Conservation (phyloP, 768 basidiomycete genomes). For the Boletus rubroflammeus region DNA sequence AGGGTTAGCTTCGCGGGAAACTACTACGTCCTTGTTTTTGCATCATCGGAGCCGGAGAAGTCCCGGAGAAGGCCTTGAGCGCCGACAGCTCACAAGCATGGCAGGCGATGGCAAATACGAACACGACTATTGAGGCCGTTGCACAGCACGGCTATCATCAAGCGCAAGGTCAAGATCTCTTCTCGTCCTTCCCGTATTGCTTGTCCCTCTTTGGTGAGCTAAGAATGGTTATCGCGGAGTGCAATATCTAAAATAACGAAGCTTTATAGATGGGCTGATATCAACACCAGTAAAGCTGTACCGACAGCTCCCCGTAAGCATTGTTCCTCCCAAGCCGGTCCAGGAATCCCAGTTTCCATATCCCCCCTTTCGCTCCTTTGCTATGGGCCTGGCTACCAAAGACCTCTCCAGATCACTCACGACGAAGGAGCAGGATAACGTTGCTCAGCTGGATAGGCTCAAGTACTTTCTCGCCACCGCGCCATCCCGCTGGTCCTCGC, state of each 20-base stretch:
- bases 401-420: constrained; percentile 49
- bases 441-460: constrained; percentile 76
- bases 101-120: constrained; percentile 24
- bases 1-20: constrained; percentile 27
- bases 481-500: constrained; percentile 64
- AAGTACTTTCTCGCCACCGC: constrained; percentile 89
- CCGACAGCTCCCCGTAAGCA: constrained; percentile 12
- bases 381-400: constrained; percentile 29
- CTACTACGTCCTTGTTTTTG: background rate
- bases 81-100: constrained; percentile 29
- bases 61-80: constrained; percentile 25
- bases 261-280: constrained; percentile 25
- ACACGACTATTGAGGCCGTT: constrained; percentile 23
- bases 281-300: constrained; percentile 18
- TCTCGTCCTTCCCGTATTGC: constrained; percentile 16
- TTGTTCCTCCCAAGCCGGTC: constrained; percentile 6
- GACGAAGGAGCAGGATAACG: constrained; percentile 60
- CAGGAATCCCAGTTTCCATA: constrained; percentile 3
- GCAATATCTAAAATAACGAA: constrained; percentile 15
- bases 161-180: constrained; percentile 28
- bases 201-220: constrained; percentile 16
- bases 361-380: constrained; percentile 11
- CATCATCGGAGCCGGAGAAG: constrained; percentile 20
- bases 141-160: constrained; percentile 33
- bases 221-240: constrained; percentile 26